phyloP scores from a whole-genome alignment of 805 yeast genomes.

The Cyberlindnera euphorbiae region DNA sequence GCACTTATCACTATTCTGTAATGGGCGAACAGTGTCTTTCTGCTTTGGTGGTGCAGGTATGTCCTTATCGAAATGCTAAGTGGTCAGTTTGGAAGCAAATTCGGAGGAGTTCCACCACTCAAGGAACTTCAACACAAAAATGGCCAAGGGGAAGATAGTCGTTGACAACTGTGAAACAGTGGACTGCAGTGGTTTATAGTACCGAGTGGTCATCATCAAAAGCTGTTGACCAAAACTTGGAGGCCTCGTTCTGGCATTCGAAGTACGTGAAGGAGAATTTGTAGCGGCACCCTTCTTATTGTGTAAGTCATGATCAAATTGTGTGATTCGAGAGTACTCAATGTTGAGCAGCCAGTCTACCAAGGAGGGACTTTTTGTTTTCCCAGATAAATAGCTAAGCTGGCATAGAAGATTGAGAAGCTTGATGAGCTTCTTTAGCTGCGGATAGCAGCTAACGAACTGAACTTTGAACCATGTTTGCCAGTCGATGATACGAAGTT shows the following conservation, averaged over 20 bases:
- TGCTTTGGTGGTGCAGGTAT: constrained; percentile 37
- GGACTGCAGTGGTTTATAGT: constrained; percentile 16
- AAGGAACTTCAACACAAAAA: constrained; percentile 73
- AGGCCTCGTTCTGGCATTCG: constrained; percentile 16
- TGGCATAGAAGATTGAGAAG: constrained; percentile 52
- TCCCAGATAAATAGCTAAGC: constrained; percentile 63
- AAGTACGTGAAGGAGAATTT: too few species aligned
- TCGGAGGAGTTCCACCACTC: constrained; percentile 93
- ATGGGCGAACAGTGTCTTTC: constrained; percentile 2
- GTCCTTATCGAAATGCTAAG: constrained; percentile 36
- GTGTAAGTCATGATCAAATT: constrained; percentile 25
- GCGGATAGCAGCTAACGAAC: constrained; percentile 62
- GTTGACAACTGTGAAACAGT: constrained; percentile 20
- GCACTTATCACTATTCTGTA: constrained; percentile 43
- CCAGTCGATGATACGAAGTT: constrained; percentile 25
- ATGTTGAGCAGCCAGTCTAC: constrained; percentile 57
- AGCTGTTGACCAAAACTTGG: constrained; percentile 25
- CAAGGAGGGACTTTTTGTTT: constrained; percentile 55
- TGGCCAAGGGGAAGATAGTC: constrained; percentile 70
- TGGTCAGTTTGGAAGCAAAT: constrained; percentile 54
- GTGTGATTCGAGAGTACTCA: constrained; percentile 45
- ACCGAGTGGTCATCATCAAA: constrained; percentile 5
- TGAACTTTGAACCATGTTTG: constrained; percentile 27
- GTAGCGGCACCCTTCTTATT: constrained; percentile 8
- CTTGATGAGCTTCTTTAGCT: constrained; percentile 41